Percentiles rank a stretch among this genome's conserved stretches.
Conservation (phyloP, 768 basidiomycete genomes). For the Filobasidium wieringae region DNA sequence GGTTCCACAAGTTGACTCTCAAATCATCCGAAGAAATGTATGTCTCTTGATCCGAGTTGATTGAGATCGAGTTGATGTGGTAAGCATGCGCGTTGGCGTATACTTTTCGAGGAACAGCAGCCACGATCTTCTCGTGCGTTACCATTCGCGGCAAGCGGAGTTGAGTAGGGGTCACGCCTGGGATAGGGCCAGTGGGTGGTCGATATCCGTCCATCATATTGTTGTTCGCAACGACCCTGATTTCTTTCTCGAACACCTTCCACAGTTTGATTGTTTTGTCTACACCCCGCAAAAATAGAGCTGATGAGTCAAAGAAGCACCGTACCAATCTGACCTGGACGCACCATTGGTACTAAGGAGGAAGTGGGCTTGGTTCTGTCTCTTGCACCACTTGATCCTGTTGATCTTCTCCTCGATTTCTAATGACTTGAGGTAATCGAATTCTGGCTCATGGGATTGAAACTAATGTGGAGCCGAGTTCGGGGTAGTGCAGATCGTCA, state of each 20-base stretch:
- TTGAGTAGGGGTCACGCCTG: constrained; percentile 22
- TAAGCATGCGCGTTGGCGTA: constrained; percentile 99
- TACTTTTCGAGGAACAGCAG: constrained; percentile 94
- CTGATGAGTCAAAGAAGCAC: too few species aligned
- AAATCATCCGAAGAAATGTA: constrained; percentile 99
- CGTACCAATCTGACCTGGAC: constrained; percentile 29
- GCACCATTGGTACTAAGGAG: constrained; percentile 90
- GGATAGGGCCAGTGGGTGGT: constrained; percentile 11
- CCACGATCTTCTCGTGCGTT: constrained; percentile 93
- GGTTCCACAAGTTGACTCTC: constrained; percentile 94
- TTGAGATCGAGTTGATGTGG: constrained; percentile 98
- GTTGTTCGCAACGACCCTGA: constrained; percentile 91
- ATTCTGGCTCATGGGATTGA: constrained; percentile 98
- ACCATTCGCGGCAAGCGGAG: constrained; percentile 82
- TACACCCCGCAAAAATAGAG: constrained; percentile 34
- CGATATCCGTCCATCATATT: constrained; percentile 55
- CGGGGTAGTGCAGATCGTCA: not conserved
- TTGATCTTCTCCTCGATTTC: constrained; percentile 99
- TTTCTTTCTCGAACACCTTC: constrained; percentile 99
- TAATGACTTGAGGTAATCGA: constrained; percentile 97
- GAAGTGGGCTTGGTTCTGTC: constrained; percentile 95
- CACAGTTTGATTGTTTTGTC: constrained; percentile 99
- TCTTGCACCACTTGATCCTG: constrained; percentile 99
- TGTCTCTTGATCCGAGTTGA: constrained; percentile 98
- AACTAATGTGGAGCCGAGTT: constrained; percentile 42